Conservation (phyloP, 768 basidiomycete genomes). For the Phylloporus sp. region DNA sequence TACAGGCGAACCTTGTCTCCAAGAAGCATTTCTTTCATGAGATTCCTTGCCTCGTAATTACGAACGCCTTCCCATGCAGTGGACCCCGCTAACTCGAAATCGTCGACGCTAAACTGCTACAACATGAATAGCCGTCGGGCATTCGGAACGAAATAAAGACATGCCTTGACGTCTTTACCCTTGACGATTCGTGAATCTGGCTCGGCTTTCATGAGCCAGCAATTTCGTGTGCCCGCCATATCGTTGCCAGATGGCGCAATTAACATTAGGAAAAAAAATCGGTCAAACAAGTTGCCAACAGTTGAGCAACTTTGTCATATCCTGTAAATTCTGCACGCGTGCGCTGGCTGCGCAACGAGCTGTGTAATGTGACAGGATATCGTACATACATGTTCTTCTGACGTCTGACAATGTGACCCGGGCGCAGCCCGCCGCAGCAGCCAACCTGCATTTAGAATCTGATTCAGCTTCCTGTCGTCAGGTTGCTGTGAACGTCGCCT, state of each 20-base stretch:
- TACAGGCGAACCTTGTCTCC: slow-evolving; percentile 60
- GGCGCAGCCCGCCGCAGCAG: too few relatives aligned
- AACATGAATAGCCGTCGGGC: background rate
- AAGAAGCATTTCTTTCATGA: slow-evolving; percentile 75
- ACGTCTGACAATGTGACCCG: too few relatives aligned
- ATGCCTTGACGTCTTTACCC: slow-evolving; percentile 80
- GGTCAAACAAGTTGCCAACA: too few relatives aligned
- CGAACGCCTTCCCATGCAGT: slow-evolving; percentile 88
- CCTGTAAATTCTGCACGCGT: too few relatives aligned
- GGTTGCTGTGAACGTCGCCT: slow-evolving; percentile 1
- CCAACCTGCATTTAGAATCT: too few relatives aligned
- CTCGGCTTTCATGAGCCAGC: slow-evolving; percentile 84
- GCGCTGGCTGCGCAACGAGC: too few relatives aligned
- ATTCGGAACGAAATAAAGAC: slow-evolving; percentile 1
- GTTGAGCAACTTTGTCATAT: too few relatives aligned
- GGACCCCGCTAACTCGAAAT: slow-evolving; percentile 65
- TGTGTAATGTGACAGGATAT: too few relatives aligned
- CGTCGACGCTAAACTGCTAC: slow-evolving; percentile 78
- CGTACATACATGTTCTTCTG: too few relatives aligned
- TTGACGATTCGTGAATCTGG: slow-evolving; percentile 80
- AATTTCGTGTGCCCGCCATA: slow-evolving; percentile 18
- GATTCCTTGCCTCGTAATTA: slow-evolving; percentile 75
- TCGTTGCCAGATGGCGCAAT: background rate
- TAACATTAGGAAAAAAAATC: too few relatives aligned
- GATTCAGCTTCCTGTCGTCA: background rate